Evolutionary conservation across 2,329 filamentous ascomycete genomes (phyloP), one percentile per base, ranked within the genome.

Genomic region (Pseudocercospora musae): DNA sequence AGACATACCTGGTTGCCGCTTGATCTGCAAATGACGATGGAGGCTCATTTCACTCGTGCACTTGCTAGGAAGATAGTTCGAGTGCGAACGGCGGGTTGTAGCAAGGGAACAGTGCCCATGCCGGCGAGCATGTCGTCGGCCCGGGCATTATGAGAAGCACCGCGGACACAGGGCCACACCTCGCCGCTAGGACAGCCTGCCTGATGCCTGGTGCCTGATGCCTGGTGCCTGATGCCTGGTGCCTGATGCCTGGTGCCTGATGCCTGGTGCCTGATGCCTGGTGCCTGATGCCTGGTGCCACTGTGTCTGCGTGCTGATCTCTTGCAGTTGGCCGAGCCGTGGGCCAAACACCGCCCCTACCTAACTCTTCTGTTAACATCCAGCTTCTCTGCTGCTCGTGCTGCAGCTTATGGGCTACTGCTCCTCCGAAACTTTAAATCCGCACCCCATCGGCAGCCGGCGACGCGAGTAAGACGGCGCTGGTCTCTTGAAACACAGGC

Each of bases 381-480:
- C 56, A 58, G 56, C 44, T 49, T 58, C n/a, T 25, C 21, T 25
- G 52, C 21, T 57, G 54, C 54, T 57, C 54, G 54, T 42, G 54
- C 54, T 42, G 54, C 31, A 42, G 21, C 4, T 25, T 44, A 52
- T 25, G 27, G 23, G 23, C 23, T 25, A 25, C n/a, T 25, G 48
- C 11, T 11, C 15, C 13, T 29, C 23, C 25, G 48, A 52, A n/a
- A 52, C 21, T 25, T 52, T 52, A 48, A 48, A 48, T n/a, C n/a
- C n/a, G n/a, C n/a, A n/a, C n/a, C n/a, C 37, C 37, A 40, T 18
- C 21, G 48, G 48, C 48, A 27, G 23, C 48, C 48, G 48, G 48
- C n/a, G 23, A 48, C 11, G 44, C 21, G 44, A 23, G 21, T 27
- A 23, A 23, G 21, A 10, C 48, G 23, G 15, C 48, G 23, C 21